Evolutionary conservation across 768 basidiomycete species (phyloP).

Genomic region (Rhizopogon vesiculosus): DNA sequence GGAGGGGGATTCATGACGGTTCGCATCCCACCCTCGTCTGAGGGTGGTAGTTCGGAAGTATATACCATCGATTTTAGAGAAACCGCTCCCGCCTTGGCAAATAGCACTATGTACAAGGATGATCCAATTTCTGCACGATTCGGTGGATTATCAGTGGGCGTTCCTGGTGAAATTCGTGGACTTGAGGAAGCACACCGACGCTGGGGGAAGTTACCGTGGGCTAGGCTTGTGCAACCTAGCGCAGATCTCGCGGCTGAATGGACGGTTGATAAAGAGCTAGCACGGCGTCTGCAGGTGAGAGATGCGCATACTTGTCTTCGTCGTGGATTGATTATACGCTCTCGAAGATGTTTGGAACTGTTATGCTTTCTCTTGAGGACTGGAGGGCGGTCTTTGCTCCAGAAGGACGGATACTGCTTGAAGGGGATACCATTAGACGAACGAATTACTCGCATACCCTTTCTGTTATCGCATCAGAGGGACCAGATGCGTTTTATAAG

Average conservation of each 20-base stretch:
- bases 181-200: conserved; percentile 77
- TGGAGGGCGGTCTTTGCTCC: conserved; percentile 87
- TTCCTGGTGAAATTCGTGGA: conserved; percentile 89
- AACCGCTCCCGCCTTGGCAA: conserved; percentile 70
- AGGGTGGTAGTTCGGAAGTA: conserved; percentile 48
- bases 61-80: conserved; percentile 87
- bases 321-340: neutral
- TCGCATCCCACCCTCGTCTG: conserved; percentile 55
- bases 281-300: conserved; percentile 62
- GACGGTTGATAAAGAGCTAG: conserved; percentile 75
- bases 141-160: conserved; percentile 85
- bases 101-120: conserved; percentile 69
- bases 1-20: conserved; percentile 87
- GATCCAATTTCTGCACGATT: conserved; percentile 48
- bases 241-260: conserved; percentile 74
- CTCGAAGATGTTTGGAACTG: conserved; percentile 36
- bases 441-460: conserved; percentile 78
- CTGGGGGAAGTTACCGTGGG: conserved; percentile 84
- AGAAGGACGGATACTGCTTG: conserved; percentile 58
- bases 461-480: conserved; percentile 64
- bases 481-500: conserved; percentile 80
- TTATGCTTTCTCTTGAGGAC: conserved; percentile 65
- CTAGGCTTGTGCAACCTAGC: conserved; percentile 68
- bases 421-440: conserved; percentile 72
- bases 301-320: neutral